phyloP scores from a whole-genome alignment of 2,329 filamentous ascomycete species.

The Boeremia exigua region DNA sequence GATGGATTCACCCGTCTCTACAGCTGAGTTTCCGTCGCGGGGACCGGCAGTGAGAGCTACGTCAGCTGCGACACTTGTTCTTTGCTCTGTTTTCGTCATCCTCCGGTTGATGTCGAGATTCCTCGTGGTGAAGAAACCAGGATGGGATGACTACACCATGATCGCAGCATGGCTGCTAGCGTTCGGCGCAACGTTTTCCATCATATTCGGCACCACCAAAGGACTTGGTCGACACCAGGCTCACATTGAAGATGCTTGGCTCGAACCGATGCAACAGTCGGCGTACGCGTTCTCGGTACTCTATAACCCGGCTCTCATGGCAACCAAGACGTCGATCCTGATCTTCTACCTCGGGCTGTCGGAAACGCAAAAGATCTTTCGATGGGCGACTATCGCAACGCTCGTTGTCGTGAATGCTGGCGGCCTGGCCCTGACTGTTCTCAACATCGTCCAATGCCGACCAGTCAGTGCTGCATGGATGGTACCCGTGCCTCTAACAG shows the following conservation, averaged over 20 bases:
- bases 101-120: constrained; percentile 75
- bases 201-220: constrained; percentile 67
- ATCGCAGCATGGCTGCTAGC: constrained; percentile 77
- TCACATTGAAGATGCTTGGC: constrained; percentile 61
- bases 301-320: constrained; percentile 86
- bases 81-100: constrained; percentile 76
- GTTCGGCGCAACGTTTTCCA: constrained; percentile 70
- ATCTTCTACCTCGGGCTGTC: constrained; percentile 88
- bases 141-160: constrained; percentile 83
- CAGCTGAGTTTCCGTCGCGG: constrained; percentile 32
- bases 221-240: constrained; percentile 73
- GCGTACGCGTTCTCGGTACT: constrained; percentile 67
- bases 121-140: constrained; percentile 73
- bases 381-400: constrained; percentile 80
- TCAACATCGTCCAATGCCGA: constrained; percentile 86
- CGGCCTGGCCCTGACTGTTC: constrained; percentile 78
- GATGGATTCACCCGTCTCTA: constrained; percentile 32
- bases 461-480: constrained; percentile 75
- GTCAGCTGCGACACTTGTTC: constrained; percentile 69
- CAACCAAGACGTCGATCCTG: constrained; percentile 89
- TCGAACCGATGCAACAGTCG: constrained; percentile 60
- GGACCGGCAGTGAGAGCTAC: constrained; percentile 67
- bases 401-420: constrained; percentile 79
- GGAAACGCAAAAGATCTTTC: constrained; percentile 77
- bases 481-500: constrained; percentile 52